Evolutionary conservation across 257 asterid species (phyloP).

Genomic region (Catharanthus roseus): DNA sequence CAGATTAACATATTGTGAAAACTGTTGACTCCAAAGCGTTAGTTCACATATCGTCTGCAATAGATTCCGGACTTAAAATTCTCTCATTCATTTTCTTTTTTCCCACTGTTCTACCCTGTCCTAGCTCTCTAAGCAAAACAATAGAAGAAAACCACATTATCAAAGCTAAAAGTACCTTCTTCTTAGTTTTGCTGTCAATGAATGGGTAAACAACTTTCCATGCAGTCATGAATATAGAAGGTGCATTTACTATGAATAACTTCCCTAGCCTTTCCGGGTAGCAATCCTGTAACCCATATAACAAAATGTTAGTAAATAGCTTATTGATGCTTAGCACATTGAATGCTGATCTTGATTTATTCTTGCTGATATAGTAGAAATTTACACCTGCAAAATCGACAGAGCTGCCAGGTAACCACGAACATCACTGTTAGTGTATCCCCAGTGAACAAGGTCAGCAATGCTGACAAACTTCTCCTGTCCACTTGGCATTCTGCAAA

Average conservation of each 20-base stretch:
- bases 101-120: neutral
- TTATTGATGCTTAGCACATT: neutral
- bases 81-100: neutral
- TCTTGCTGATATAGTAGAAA: neutral
- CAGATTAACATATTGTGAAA: neutral
- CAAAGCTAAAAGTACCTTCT: constrained; percentile 41
- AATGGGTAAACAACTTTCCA: constrained; percentile 89
- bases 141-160: neutral
- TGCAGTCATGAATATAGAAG: constrained; percentile 76
- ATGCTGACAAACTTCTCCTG: constrained; percentile 81
- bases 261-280: constrained; percentile 93
- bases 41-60: neutral
- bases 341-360: neutral
- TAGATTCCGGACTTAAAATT: neutral
- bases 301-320: neutral
- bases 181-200: constrained; percentile 74
- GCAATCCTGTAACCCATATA: constrained; percentile 47
- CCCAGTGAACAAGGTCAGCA: constrained; percentile 77
- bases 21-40: neutral
- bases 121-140: neutral
- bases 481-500: constrained; percentile 58
- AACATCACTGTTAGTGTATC: constrained; percentile 58
- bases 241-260: constrained; percentile 59
- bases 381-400: constrained; percentile 56
- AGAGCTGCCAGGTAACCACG: constrained; percentile 82